Percentiles rank a stretch among this genome's conserved stretches.
phyloP scores from a whole-genome alignment of 306 rosid genomes.

The Gastrolobium villosum region DNA sequence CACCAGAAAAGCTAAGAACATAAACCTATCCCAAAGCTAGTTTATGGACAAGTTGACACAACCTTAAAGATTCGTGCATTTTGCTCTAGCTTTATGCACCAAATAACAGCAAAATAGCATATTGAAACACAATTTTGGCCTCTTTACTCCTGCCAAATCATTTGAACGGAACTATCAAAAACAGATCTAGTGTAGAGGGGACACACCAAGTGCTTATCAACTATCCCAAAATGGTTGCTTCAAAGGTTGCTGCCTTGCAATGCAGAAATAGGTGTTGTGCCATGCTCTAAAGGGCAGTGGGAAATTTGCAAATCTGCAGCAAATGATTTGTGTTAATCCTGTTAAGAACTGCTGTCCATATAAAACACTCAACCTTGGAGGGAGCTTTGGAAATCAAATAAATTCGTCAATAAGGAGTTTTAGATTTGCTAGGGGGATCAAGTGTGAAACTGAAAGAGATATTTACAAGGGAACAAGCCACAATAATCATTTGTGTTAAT shows the following conservation, averaged over 20 bases:
- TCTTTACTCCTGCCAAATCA: constrained; percentile 16
- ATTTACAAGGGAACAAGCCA: constrained; percentile 26
- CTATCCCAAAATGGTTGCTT: constrained; percentile 6
- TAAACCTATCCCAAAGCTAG: constrained; percentile 2
- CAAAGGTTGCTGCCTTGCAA: constrained; percentile 27
- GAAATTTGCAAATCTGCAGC: constrained; percentile 18
- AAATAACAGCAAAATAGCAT: constrained; percentile 15
- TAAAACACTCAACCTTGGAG: neutral
- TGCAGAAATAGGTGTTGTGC: neutral
- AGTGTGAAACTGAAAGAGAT: constrained; percentile 17
- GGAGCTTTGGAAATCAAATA: constrained; percentile 11
- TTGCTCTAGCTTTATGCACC: constrained; percentile 23
- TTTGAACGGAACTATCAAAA: neutral
- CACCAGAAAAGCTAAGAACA: neutral
- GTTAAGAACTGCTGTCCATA: constrained; percentile 26
- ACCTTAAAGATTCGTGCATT: constrained; percentile 13
- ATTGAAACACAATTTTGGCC: constrained; percentile 3
- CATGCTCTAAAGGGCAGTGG: constrained; percentile 17
- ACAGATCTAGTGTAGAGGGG: neutral
- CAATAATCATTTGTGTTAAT: constrained; percentile 19
- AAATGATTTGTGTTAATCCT: constrained; percentile 20
- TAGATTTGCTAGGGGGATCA: neutral
- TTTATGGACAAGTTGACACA: neutral
- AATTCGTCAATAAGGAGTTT: neutral
- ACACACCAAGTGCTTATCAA: neutral